phyloP scores from a whole-genome alignment of 805 yeast species.

The Ogataea nonfermentans region DNA sequence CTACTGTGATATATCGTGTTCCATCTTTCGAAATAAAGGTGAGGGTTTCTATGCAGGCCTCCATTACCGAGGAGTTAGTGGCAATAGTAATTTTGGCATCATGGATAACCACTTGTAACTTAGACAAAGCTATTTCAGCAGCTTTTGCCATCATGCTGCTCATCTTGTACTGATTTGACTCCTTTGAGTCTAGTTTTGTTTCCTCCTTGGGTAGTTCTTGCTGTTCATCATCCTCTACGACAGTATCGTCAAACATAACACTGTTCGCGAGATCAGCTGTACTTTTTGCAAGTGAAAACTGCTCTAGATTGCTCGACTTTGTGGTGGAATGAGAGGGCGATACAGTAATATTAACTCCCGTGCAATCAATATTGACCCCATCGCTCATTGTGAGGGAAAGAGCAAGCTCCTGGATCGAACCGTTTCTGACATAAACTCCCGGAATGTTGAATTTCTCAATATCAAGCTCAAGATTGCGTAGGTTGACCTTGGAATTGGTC shows the following conservation, averaged over 20 bases:
- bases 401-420: conserved; percentile 53
- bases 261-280: conserved; percentile 72
- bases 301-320: conserved; percentile 29
- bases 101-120: conserved; percentile 49
- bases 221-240: conserved; percentile 33
- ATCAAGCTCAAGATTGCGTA: conserved; percentile 66
- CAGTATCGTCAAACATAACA: conserved; percentile 44
- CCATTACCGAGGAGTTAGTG: conserved; percentile 42
- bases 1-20: conserved; percentile 38
- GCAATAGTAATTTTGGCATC: conserved; percentile 49
- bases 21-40: conserved; percentile 45
- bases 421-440: conserved; percentile 60
- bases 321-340: conserved; percentile 33
- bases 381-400: conserved; percentile 64
- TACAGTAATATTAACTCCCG: conserved; percentile 51
- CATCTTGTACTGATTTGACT: conserved; percentile 35
- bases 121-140: conserved; percentile 63
- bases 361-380: conserved; percentile 63
- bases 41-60: conserved; percentile 33
- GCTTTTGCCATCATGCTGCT: conserved; percentile 62
- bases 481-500: conserved; percentile 45
- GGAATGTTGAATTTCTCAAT: conserved; percentile 69
- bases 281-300: conserved; percentile 64
- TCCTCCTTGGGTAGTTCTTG: conserved; percentile 9
- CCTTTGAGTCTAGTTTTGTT: conserved; percentile 1